Evolutionary conservation across 768 basidiomycete genomes (phyloP), one percentile per base, ranked within the genome.

Genomic region (Leccinum imitatum): DNA sequence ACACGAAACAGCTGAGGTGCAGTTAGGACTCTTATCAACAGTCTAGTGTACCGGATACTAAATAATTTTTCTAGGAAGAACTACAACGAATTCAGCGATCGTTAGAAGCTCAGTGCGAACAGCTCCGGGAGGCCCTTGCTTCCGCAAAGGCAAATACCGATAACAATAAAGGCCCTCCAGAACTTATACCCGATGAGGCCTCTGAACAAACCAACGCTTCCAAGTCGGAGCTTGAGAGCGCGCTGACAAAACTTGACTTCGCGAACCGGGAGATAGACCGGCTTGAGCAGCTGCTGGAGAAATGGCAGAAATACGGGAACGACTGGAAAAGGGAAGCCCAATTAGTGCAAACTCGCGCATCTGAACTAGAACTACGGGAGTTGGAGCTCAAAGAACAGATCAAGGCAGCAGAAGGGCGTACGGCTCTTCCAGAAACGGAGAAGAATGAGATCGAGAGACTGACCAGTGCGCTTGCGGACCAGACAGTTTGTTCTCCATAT

Each of bases 251-350:
- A 53, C 59, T 67, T 3, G 54, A 55, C 2, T n/a, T 48, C 17
- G 65, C 67, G 6, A 63, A 60, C 23, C 61, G 58, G 41, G 69
- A 70, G 17, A 47, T 67, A 37, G 39, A 1, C 25, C 65, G 69
- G 11, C 62, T 71, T 11, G 69, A 58, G 33, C 57, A 47, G n/a
- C n/a, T 67, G 17, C 19, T 71, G 21, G 48, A 59, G 13, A 56
- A 69, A 33, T 70, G 70, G 69, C 66, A 69, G 44, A 67, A 58
- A 56, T 70, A 70, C 15, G 70, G 62, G 37, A 59, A 35, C 14
- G 62, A 71, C 2, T 67, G 70, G 65, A 71, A 71, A 54, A 63
- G 60, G 8, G 65, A 65, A 13, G 62, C 69, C 41, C 65, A 67
- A 41, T 19, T 30, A 47, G 57, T 62, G n/a, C 60, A 59, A 14